A percentile compares a stretch with the other conserved stretches of the same genome.
These are phyloP conservation scores for Brassica cretica DNA, from an alignment of 345 rosid genomes.

Conservation along the genomic window DNA sequence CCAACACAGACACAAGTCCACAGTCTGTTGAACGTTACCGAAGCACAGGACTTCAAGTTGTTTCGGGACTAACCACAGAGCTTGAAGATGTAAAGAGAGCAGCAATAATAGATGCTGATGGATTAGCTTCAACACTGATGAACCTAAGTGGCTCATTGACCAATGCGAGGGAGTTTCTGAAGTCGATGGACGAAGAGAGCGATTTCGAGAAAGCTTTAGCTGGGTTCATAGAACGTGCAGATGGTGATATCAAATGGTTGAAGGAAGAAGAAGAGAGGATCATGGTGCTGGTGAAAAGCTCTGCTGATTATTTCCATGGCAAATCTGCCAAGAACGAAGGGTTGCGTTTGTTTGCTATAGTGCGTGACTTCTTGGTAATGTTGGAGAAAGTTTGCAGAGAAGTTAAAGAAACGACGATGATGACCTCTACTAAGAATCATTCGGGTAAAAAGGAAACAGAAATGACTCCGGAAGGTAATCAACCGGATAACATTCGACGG, in stretches of 20 bases:
- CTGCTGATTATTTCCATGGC: conserved; percentile 87
- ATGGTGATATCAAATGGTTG: conserved; percentile 51
- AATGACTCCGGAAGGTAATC: conserved; percentile 38
- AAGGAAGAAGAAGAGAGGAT: conserved; percentile 69
- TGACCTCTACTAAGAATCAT: conserved; percentile 19
- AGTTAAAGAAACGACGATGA: conserved; percentile 44
- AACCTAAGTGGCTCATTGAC: conserved; percentile 49
- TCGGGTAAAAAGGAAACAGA: conserved; percentile 41
- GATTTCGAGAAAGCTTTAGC: conserved; percentile 46
- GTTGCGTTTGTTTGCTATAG: conserved; percentile 66
- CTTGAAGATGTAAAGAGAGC: conserved; percentile 78
- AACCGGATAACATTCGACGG: conserved; percentile 47
- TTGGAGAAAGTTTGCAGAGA: conserved; percentile 75
- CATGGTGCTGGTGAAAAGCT: conserved; percentile 62
- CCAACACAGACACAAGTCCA: conserved; percentile 39
- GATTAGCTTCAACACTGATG: conserved; percentile 47
- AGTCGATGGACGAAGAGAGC: conserved; percentile 51
- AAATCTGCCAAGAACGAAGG: conserved; percentile 74
- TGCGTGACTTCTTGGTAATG: conserved; percentile 78
- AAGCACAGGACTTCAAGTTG: conserved; percentile 67
- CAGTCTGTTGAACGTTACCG: conserved; percentile 47
- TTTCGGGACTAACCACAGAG: conserved; percentile 71
- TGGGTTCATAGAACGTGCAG: conserved; percentile 56
- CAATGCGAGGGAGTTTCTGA: conserved; percentile 55
- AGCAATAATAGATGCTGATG: conserved; percentile 65